Base-by-base conservation (phyloP, 129 eudicot genomes). In the Tanacetum coccineum region DNA sequence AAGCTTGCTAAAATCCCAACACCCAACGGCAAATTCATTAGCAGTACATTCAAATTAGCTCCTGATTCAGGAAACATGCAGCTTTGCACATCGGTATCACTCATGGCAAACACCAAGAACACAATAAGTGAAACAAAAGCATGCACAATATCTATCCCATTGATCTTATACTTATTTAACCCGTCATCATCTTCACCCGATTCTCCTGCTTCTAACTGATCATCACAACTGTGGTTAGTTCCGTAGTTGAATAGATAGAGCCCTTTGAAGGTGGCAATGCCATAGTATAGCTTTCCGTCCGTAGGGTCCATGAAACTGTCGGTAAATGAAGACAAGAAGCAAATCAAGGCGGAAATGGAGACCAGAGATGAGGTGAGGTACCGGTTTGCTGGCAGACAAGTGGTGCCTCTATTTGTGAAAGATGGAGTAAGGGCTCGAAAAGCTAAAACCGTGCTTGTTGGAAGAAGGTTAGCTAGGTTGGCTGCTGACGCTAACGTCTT, bases 401-500 rank as follows among this genome's bases (percentile, higher is more conserved):
- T 45, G 44, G 70, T 52, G 62, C 85, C 84, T 44, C 68, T 47
- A 45, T 83, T 76, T 22, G 91, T 32, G 68, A 82, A 81, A 18
- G 87, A 70, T 14, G 91, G 91, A 6, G 72, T 70, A 2, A 85
- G 82, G 30, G 87, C 79, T 25, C 70, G 87, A 46, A 79, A 85
- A 0, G 80, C 83, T 1, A 85, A 78, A 40, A 85, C 87, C 8
- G 85, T 85, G 44, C 81, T 83, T n/a, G 91, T 85, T 19, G 91
- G 91, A 7, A 85, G 80, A 58, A 82, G 91, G 85, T 82, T 81
- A 11, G 85, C 87, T 21, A 85, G 91, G 72, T 66, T 76, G 21
- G 87, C 61, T 15, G 87, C 76, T 0, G 78, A 65, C 13, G 86
- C 83, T 69, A 84, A 32, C 74, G 85, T 78, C 55, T 67, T 75